Evolutionary conservation across 345 rosid species (phyloP).

Genomic region (Salix udensis): DNA sequence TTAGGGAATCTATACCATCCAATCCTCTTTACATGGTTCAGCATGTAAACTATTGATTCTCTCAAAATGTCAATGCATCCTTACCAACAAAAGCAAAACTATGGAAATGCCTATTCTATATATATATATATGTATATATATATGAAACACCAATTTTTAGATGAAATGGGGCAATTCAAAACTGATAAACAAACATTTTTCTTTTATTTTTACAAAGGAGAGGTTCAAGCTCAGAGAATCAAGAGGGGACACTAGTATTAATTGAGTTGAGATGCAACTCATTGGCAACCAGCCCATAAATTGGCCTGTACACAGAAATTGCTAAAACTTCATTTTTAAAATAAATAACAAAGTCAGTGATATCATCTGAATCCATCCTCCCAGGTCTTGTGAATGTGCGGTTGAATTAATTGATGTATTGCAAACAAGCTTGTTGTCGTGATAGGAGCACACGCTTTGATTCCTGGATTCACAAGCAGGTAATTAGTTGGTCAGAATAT

Average conservation of each 20-base stretch:
- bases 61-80: neutral
- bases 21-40: neutral
- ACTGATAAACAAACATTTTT: no score
- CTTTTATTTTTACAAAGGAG: no score
- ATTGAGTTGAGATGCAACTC: neutral
- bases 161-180: no score
- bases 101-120: neutral
- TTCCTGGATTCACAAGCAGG: constrained; percentile 3
- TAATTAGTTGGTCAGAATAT: neutral
- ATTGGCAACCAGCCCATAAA: neutral
- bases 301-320: neutral
- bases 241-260: no score
- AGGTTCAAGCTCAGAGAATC: no score
- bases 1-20: neutral
- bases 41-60: neutral
- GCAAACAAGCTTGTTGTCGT: constrained; percentile 14
- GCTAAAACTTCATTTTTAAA: constrained; percentile 17
- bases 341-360: constrained; percentile 13
- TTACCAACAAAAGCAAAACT: neutral
- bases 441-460: constrained; percentile 15
- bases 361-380: constrained; percentile 25
- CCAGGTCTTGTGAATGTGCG: neutral
- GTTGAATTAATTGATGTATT: constrained; percentile 1
- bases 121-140: no score
- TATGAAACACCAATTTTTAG: no score